Evolutionary conservation across 768 basidiomycete species (phyloP).

Genomic region (Termitomyces sp.): DNA sequence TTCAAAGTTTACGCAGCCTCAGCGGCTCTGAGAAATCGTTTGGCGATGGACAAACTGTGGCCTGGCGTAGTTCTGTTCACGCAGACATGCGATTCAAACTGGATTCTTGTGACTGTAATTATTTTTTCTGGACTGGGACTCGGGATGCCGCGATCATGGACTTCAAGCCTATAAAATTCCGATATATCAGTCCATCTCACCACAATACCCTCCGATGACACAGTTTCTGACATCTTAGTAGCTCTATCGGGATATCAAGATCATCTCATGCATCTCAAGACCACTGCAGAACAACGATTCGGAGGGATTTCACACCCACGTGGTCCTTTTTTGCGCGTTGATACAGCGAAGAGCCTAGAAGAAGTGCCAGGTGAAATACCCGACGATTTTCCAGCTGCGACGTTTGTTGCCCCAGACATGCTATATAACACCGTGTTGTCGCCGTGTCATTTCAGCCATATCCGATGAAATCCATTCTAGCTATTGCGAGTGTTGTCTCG

Average conservation of each 20-base stretch:
- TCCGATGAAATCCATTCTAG: slow-evolving; percentile 14
- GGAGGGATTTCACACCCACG: slow-evolving; percentile 4
- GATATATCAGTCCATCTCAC: neutral
- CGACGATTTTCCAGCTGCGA: slow-evolving; percentile 11
- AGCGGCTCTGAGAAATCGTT: no score
- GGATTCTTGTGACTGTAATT: neutral
- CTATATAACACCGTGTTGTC: slow-evolving; percentile 5
- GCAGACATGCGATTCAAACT: neutral
- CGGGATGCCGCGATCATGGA: neutral
- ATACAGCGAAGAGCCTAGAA: neutral
- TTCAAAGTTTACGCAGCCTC: no score
- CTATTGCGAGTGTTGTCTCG: slow-evolving; percentile 7
- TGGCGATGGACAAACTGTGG: no score
- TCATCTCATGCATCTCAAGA: neutral
- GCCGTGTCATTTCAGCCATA: neutral
- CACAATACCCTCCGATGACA: neutral
- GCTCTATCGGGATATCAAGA: neutral
- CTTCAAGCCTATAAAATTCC: neutral
- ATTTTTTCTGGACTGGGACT: neutral
- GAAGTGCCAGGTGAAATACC: slow-evolving; percentile 3
- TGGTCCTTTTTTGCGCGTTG: neutral
- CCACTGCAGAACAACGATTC: neutral
- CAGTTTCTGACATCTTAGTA: neutral
- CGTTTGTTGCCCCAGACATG: neutral
- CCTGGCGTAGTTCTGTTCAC: no score